Conservation (phyloP, 176 grass and related monocot genomes). For the Aegilops longissima region DNA sequence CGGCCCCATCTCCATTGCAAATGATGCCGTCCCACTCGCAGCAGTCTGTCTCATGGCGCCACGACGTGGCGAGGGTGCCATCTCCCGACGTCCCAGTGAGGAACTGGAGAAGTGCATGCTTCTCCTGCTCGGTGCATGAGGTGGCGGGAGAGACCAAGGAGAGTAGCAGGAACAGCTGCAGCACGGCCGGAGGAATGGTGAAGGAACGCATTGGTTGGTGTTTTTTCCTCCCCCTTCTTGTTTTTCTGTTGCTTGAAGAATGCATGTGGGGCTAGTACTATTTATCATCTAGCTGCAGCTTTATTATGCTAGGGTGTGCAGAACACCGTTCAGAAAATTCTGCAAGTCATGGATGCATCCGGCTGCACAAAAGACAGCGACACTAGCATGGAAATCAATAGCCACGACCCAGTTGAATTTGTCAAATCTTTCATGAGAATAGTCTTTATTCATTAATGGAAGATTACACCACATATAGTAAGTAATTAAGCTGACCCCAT, state of each 20-base stretch:
- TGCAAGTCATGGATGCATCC: no score
- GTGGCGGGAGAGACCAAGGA: background rate
- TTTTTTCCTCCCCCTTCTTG: background rate
- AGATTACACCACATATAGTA: no score
- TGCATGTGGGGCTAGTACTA: background rate
- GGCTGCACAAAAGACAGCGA: background rate
- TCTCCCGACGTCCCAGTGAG: background rate
- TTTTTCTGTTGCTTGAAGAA: background rate
- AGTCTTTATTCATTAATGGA: no score
- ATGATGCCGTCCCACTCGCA: slow-evolving; percentile 17
- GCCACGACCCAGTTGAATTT: no score
- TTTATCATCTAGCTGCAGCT: no score
- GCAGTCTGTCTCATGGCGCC: background rate
- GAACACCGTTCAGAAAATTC: background rate
- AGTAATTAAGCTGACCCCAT: no score
- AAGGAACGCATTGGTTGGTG: background rate
- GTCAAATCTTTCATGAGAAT: no score
- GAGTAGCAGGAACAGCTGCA: background rate
- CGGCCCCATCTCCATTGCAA: background rate
- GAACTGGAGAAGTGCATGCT: background rate
- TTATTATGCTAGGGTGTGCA: no score
- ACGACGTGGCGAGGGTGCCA: background rate
- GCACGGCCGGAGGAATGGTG: background rate
- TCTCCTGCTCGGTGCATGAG: background rate
- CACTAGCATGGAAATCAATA: background rate